phyloP scores from a whole-genome alignment of 1,284 basidiomycete genomes.

The Tilletiopsis washingtonensis region DNA sequence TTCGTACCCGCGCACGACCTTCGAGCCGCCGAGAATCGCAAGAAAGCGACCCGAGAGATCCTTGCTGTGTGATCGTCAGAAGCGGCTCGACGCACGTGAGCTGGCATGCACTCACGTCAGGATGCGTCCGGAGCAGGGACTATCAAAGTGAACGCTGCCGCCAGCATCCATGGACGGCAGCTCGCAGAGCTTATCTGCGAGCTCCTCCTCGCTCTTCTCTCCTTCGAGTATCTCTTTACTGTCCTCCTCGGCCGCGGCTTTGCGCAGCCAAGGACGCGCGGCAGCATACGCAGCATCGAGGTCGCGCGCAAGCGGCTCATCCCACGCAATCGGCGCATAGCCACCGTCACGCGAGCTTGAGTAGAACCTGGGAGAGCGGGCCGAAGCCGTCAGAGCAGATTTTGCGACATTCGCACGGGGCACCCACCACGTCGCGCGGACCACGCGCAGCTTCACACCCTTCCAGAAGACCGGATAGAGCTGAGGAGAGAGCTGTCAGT shows the following conservation, averaged over 20 bases:
- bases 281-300: conserved; percentile 46
- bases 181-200: conserved; percentile 18
- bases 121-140: conserved; percentile 44
- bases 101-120: conserved; percentile 19
- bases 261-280: conserved; percentile 44
- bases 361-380: too few relatives aligned
- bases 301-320: conserved; percentile 37
- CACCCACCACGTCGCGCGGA: conserved; percentile 47
- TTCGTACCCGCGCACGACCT: conserved; percentile 37
- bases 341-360: conserved; percentile 28
- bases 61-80: not conserved
- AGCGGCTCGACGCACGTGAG: not conserved
- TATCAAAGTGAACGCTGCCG: conserved; percentile 40
- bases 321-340: conserved; percentile 35
- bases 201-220: conserved; percentile 6
- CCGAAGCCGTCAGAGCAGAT: too few relatives aligned
- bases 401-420: too few relatives aligned
- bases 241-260: conserved; percentile 1
- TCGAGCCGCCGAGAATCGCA: conserved; percentile 33
- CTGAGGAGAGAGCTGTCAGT: not conserved
- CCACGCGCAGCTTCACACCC: conserved; percentile 42
- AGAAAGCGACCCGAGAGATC: conserved; percentile 30
- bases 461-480: conserved; percentile 49
- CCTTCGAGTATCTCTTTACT: conserved; percentile 4
- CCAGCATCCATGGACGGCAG: conserved; percentile 36